Conservation (phyloP, 441 rosid species). For the Raphanus hybrid region DNA sequence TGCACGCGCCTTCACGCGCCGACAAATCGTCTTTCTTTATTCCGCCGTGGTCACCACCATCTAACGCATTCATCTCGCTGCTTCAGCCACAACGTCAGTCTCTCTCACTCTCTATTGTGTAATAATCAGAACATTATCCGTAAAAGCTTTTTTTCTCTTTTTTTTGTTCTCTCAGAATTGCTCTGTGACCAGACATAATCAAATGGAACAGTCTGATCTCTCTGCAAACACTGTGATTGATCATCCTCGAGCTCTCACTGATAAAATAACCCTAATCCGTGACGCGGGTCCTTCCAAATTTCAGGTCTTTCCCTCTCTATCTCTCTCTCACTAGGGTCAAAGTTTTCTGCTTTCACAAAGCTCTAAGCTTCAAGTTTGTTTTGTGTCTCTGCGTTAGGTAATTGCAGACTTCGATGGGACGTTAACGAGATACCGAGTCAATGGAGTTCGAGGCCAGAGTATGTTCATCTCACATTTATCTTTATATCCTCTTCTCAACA, state of each 20-base stretch:
- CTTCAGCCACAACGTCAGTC: constrained; percentile 15
- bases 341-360: background rate
- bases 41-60: constrained; percentile 1
- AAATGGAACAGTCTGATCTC: constrained; percentile 46
- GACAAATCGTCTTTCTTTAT: background rate
- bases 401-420: constrained; percentile 91
- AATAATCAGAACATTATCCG: too few species aligned
- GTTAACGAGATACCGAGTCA: constrained; percentile 62
- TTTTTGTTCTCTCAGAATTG: constrained; percentile 33
- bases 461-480: constrained; percentile 28
- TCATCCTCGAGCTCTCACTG: constrained; percentile 50
- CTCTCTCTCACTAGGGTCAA: background rate
- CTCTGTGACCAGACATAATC: constrained; percentile 11
- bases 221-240: constrained; percentile 50
- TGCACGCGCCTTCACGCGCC: constrained; percentile 39
- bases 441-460: constrained; percentile 73
- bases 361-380: background rate
- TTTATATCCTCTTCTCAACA: background rate
- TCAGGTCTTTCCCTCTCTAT: constrained; percentile 56
- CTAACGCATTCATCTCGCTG: background rate
- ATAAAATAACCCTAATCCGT: constrained; percentile 60
- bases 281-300: constrained; percentile 75
- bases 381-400: constrained; percentile 49
- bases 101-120: background rate
- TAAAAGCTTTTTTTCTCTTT: background rate